phyloP scores from a whole-genome alignment of 2,329 filamentous ascomycete species.

The Neofusicoccum sp. region DNA sequence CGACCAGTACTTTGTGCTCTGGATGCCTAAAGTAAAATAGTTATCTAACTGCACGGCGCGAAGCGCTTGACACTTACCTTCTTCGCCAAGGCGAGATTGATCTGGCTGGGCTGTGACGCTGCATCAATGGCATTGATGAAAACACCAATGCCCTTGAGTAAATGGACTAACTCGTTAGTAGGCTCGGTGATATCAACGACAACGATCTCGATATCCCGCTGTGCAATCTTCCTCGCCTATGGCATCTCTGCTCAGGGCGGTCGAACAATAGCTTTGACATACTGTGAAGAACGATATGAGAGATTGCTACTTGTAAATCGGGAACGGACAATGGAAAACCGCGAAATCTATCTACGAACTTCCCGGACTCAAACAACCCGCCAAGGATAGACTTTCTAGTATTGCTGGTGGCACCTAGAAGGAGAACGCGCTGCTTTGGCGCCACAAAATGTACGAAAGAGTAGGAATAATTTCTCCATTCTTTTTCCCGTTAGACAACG shows the following conservation, averaged over 20 bases:
- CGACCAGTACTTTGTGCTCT: no score
- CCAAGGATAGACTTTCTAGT: background rate
- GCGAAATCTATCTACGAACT: background rate
- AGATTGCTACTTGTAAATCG: background rate
- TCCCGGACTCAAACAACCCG: background rate
- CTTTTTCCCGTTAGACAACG: no score
- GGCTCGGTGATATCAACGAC: background rate
- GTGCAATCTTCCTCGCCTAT: background rate
- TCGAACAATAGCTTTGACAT: background rate
- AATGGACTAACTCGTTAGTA: background rate
- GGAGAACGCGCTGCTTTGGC: background rate
- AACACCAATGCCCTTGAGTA: background rate
- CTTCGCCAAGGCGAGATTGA: conserved; percentile 21
- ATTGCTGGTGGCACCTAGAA: background rate
- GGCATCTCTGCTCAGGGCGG: background rate
- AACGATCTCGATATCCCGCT: background rate
- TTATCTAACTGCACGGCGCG: conserved; percentile 32
- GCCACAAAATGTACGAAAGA: background rate
- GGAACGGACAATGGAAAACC: background rate
- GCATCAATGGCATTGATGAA: background rate
- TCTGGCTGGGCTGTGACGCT: background rate
- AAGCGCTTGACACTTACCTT: conserved; percentile 32
- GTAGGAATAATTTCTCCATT: no score
- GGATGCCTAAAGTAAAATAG: no score
- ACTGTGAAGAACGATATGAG: background rate